Evolutionary conservation across 31 red algal species (phyloP), one percentile per base, ranked within the genome.

Genomic region (Asparagopsis taxiformis): DNA sequence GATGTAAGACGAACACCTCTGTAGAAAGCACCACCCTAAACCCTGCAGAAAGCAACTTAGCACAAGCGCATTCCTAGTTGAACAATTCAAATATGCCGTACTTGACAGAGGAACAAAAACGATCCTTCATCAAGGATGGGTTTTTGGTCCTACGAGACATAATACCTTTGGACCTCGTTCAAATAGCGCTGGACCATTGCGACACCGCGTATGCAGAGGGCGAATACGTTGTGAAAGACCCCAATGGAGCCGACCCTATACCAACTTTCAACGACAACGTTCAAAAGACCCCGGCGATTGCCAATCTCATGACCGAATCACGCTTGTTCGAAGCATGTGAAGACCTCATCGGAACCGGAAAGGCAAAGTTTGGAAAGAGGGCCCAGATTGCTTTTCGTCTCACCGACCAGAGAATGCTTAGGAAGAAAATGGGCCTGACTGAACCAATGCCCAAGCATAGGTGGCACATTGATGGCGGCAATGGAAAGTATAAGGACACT

Each of bases 391-490:
- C 77, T 7, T 70, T 70, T 36, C 63, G 77, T 22, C 65, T 62
- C 30, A 52, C 43, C 11, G 65, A 82, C 24, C 39, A 82, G 24
- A 26, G 65, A 1, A 34, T 71, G 10, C 38, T 35, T 16, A 22
- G 62, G 11, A 49, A 55, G 1, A 62, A 62, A 6, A 37, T 82
- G 33, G 28, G 11, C 31, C 21, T 71, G 10, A 52, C 65, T 16
- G 65, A 82, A 9, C 33, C 51, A 11, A 82, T 82, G 25, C 56
- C 20, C 33, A 53, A 46, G 19, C 64, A 82, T 31, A 39, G 63
- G 39, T 86, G 70, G 46, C 82, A 86, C 44, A 65, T 86, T 13
- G 82, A 86, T 38, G 82, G 82, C 3, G 82, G 70, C 17, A 66
- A 68, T 29, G 82, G 82, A 6, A 75, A 76, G 71, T 74, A 75